phyloP scores from a whole-genome alignment of 306 rosid genomes.

The Cucumis sativus region Cucumber_9930_V3 NC_026659.2:25197001-25197500 shows the following conservation, averaged over 20 bases:
- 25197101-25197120: slow-evolving; percentile 64
- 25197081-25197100: slow-evolving; percentile 88
- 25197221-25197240: slow-evolving; percentile 94
- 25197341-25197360: slow-evolving; percentile 98
- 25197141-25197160: slow-evolving; percentile 43
- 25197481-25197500: background rate
- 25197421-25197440: slow-evolving; percentile 28
- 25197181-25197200: slow-evolving; percentile 51
- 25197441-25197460: slow-evolving; percentile 31
- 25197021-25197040: slow-evolving; percentile 80
- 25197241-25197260: slow-evolving; percentile 81
- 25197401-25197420: slow-evolving; percentile 87
- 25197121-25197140: slow-evolving; percentile 46
- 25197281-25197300: slow-evolving; percentile 99
- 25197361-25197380: slow-evolving; percentile 87
- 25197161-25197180: slow-evolving; percentile 52
- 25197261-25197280: slow-evolving; percentile 98
- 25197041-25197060: slow-evolving; percentile 69
- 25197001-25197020: slow-evolving; percentile 82
- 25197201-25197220: slow-evolving; percentile 74
- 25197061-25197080: slow-evolving; percentile 61
- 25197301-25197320: slow-evolving; percentile 98
- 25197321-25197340: slow-evolving; percentile 95
- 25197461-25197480: background rate
- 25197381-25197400: slow-evolving; percentile 88